Evolutionary conservation across 345 rosid genomes (phyloP), one percentile per base, ranked within the genome.

Genomic region (Limnanthes douglasii): DNA sequence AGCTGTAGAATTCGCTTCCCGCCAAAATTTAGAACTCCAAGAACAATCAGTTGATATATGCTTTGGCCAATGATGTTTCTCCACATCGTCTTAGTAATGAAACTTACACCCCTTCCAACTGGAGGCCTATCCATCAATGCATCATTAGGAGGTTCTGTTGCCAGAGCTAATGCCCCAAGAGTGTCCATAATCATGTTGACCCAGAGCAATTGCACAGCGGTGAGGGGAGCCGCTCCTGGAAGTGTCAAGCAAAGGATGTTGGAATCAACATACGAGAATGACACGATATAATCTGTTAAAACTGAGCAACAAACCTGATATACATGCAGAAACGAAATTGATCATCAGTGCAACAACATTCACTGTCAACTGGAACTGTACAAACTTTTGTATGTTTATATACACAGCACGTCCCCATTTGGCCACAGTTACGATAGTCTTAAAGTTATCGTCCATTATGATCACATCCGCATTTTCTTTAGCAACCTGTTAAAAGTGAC

Each of bases 131-230:
- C 54, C 93, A 80, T 80, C 31, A 80, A 61, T 18, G 66, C 73
- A 1, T 80, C 83, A 22, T 68, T 48, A 8, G 93, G 93, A 43
- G 93, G 93, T 36, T 80, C 93, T 26, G 93, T 75, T 5, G 86
- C 93, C 15, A 80, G 39, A 43, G 93, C 93, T 22, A 80, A 16
- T 5, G 93, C 93, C 24, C 93, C 93, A 1, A 80, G 86, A 15
- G 93, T 75, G 74, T 80, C 93, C 93, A 80, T 80, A 36, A 80
- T 80, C 72, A 80, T 56, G 70, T 80, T 80, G 43, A 75, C 93
- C 93, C 93, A 80, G 0, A 80, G 93, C 54, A 80, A 50, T 42
- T 80, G 93, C 16, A 75, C 86, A 18, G 93, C 83, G 2, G 82
- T 80, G 7, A 80, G 77, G 38, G 93, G 93, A 39, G 82, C 83